Conservation (phyloP, 345 rosid species). For the Nephelium lappaceum region DNA sequence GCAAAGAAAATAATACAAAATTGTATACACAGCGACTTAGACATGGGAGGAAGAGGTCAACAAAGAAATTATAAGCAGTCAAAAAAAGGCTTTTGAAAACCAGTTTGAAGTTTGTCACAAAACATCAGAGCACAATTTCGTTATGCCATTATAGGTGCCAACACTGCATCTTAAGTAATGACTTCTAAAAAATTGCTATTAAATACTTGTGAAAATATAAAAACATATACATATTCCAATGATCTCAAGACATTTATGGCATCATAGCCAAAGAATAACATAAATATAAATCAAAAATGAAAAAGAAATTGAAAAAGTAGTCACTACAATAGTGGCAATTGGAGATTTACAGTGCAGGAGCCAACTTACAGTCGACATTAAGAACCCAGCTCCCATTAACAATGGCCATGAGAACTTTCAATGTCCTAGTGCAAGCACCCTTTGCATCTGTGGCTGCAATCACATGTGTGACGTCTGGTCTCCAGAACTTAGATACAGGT, state of each 20-base stretch:
- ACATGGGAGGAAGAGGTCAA: background rate
- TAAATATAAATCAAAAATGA: background rate
- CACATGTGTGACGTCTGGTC: constrained; percentile 77
- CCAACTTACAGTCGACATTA: constrained; percentile 66
- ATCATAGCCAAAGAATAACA: background rate
- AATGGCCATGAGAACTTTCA: constrained; percentile 88
- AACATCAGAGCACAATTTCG: background rate
- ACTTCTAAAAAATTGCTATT: background rate
- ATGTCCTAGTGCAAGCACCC: constrained; percentile 81
- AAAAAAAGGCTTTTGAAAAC: background rate
- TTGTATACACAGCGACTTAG: background rate
- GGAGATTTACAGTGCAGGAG: background rate
- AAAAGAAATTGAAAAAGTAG: background rate
- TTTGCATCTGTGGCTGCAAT: constrained; percentile 68
- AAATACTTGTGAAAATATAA: constrained; percentile 2
- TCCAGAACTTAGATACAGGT: constrained; percentile 71
- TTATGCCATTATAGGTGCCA: background rate
- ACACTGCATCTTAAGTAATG: background rate
- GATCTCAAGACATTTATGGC: background rate
- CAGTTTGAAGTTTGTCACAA: background rate
- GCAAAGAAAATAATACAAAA: constrained; percentile 12
- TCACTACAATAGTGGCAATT: background rate
- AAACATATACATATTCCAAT: background rate
- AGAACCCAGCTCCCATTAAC: constrained; percentile 82
- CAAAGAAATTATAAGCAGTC: background rate